These are phyloP conservation scores for Zymoseptoria ardabiliae DNA, from an alignment of 2,329 filamentous ascomycete genomes.

Conservation along the genomic window DNA sequence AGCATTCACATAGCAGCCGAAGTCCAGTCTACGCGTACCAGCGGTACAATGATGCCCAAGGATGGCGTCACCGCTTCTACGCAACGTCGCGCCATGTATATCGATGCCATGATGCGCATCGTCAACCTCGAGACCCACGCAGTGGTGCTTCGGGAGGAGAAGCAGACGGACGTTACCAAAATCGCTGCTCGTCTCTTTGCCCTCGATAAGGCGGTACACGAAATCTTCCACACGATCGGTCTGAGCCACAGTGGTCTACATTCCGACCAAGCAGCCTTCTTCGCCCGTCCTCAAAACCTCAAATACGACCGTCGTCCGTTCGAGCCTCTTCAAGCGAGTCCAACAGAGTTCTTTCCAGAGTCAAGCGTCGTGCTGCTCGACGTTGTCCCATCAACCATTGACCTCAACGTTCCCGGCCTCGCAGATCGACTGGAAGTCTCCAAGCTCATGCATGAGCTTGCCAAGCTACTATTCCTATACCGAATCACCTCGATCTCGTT, in stretches of 20 bases:
- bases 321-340: constrained; percentile 57
- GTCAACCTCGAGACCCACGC: constrained; percentile 26
- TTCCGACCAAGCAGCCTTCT: constrained; percentile 21
- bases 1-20: background rate
- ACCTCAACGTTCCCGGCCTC: constrained; percentile 27
- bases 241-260: background rate
- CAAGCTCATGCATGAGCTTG: constrained; percentile 36
- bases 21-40: background rate
- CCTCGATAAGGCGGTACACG: background rate
- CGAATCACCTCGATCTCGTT: constrained; percentile 33
- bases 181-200: constrained; percentile 8
- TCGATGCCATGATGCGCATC: constrained; percentile 17
- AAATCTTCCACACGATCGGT: background rate
- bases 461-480: constrained; percentile 39
- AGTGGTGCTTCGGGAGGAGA: constrained; percentile 16
- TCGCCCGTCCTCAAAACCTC: constrained; percentile 31
- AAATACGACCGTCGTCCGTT: constrained; percentile 63
- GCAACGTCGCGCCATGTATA: constrained; percentile 1
- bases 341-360: constrained; percentile 59
- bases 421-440: constrained; percentile 16
- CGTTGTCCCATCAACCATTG: constrained; percentile 49
- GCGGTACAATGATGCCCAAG: background rate
- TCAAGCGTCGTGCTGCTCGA: constrained; percentile 55
- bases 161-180: constrained; percentile 3
- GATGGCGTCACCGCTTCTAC: background rate